Conservation (phyloP, 495 filamentous ascomycete genomes). For the Xylaria intraflava region DNA sequence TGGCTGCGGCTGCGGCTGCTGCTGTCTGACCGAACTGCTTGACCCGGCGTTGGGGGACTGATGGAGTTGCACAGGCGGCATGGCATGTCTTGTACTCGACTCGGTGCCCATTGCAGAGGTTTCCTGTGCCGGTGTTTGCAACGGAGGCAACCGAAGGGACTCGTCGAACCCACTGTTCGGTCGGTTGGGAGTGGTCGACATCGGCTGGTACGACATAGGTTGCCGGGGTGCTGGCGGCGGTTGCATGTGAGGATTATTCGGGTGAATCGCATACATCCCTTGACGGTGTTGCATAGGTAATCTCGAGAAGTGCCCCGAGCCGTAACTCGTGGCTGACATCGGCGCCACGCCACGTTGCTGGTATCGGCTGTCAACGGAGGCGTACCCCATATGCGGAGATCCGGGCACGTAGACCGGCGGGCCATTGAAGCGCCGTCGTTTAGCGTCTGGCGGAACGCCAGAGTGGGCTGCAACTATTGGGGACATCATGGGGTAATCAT, state of each 20-base stretch:
- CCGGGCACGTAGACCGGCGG: slow-evolving; percentile 19
- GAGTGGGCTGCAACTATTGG: slow-evolving; percentile 13
- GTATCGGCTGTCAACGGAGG: slow-evolving; percentile 17
- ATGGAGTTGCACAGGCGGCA: background rate
- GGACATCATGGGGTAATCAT: slow-evolving; percentile 39
- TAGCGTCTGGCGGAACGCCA: slow-evolving; percentile 42
- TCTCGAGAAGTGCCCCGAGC: slow-evolving; percentile 16
- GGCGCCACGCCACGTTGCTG: slow-evolving; percentile 16
- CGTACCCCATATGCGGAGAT: slow-evolving; percentile 23
- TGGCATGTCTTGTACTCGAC: slow-evolving; percentile 6
- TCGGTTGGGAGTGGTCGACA: slow-evolving; percentile 12
- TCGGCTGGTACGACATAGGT: slow-evolving; percentile 14
- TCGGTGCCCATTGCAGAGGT: slow-evolving; percentile 17
- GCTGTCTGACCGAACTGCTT: slow-evolving; percentile 12
- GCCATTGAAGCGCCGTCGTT: slow-evolving; percentile 49
- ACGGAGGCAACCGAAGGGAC: slow-evolving; percentile 50
- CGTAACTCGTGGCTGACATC: slow-evolving; percentile 17
- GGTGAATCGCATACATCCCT: background rate
- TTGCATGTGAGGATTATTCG: slow-evolving; percentile 23
- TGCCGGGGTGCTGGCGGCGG: slow-evolving; percentile 23
- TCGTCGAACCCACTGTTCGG: slow-evolving; percentile 30
- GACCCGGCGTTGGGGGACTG: slow-evolving; percentile 8
- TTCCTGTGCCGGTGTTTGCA: slow-evolving; percentile 42
- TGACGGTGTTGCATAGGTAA: slow-evolving; percentile 17
- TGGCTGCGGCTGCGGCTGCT: slow-evolving; percentile 10